Base-by-base conservation (phyloP, 148 eudicot genomes). In the Agrostemma githago region DNA sequence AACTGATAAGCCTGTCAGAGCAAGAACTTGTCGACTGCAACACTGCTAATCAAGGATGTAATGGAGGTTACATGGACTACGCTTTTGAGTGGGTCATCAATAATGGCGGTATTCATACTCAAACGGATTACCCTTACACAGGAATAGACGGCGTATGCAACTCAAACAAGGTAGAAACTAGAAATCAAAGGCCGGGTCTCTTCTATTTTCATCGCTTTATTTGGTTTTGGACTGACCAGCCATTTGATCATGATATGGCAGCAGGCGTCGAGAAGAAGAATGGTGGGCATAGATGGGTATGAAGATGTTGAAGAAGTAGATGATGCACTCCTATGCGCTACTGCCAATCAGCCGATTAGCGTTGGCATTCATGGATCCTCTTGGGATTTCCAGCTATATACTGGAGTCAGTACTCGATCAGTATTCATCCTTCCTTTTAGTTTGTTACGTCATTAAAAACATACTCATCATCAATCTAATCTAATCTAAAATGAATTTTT, bases 21-120 rank as follows among this genome's bases (percentile, higher is more conserved):
- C 86, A 89, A 75, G 88, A 85, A 74, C 86, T 89, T 48, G 79
- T 86, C 8, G 82, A 83, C 39, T 89, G 89, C 74, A 88, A 85
- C 70, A 43, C 71, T 3, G 80, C 83, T 20, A 82, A 85, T 37
- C 51, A 87, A 15, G 90, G 90, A 1, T 85, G 90, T 43, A 85
- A 85, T 0, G 92, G 92, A 3, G 88, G 92, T 39, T 64, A 83
- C 77, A 89, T 87, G 85, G 86, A 82, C 82, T 79, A 80, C 53
- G 92, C 89, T 16, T 89, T 89, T 9, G 87, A 83, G 48, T 89
- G 90, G 92, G 86, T 89, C 12, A 67, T 82, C 0, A 80, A 75
- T 81, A 87, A 83, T 77, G 88, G 88, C 39, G 88, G 90, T 20
- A 80, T 86, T 9, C 83, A 85, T 71, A 61, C 87, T 2, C 87